These are phyloP conservation scores for Whalleya microplaca DNA, from an alignment of 2,329 filamentous ascomycete genomes.

Conservation along the genomic window DNA sequence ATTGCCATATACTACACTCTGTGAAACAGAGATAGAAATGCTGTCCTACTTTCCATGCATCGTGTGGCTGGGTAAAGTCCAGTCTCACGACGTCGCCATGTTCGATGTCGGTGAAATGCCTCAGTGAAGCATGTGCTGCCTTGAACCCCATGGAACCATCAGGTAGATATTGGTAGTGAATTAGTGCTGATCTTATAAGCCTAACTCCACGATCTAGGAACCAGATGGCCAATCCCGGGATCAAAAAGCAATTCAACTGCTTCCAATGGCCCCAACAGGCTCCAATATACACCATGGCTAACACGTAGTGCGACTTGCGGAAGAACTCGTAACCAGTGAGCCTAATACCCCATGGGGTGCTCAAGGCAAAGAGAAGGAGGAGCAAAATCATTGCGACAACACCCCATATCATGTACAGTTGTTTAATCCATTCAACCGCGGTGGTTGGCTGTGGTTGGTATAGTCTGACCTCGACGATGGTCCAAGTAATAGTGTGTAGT, in stretches of 20 bases:
- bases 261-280: conserved; percentile 78
- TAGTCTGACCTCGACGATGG: conserved; percentile 64
- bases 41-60: conserved; percentile 67
- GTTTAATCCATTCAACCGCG: conserved; percentile 59
- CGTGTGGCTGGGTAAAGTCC: conserved; percentile 65
- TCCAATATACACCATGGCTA: conserved; percentile 75
- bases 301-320: conserved; percentile 72
- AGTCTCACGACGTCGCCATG: conserved; percentile 67
- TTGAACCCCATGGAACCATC: conserved; percentile 55
- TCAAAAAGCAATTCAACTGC: conserved; percentile 68
- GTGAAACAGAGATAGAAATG: conserved; percentile 74
- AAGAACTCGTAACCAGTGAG: conserved; percentile 78
- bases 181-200: conserved; percentile 57
- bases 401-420: conserved; percentile 75
- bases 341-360: conserved; percentile 61
- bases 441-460: conserved; percentile 73
- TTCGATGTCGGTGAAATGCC: conserved; percentile 58
- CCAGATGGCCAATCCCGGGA: conserved; percentile 68
- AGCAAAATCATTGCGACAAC: conserved; percentile 69
- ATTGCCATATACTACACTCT: conserved; percentile 70
- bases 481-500: conserved; percentile 74
- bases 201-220: conserved; percentile 65
- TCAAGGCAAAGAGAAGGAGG: conserved; percentile 62
- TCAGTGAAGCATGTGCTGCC: conserved; percentile 53
- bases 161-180: conserved; percentile 61